A percentile compares a stretch with the other conserved stretches of the same genome.
These are phyloP conservation scores for Myochromella boudieri DNA, from an alignment of 768 basidiomycete species.

Conservation along the genomic window DNA sequence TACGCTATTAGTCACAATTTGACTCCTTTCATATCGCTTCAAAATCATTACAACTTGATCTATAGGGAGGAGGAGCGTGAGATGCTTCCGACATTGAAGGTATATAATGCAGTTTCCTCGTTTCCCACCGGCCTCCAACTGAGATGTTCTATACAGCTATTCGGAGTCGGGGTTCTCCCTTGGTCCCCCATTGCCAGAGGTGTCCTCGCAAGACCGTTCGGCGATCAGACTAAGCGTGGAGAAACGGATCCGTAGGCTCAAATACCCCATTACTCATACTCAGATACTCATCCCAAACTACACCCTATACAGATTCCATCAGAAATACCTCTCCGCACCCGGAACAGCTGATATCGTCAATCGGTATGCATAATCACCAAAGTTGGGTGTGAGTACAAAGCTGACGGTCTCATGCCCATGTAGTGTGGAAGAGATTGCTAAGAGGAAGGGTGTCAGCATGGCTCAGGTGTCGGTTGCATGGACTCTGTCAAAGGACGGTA, in stretches of 20 bases:
- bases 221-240: slow-evolving; percentile 27
- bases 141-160: slow-evolving; percentile 16
- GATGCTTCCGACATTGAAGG: slow-evolving; percentile 61
- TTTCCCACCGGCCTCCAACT: no score
- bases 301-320: neutral
- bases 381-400: neutral
- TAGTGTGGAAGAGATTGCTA: slow-evolving; percentile 47
- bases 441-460: slow-evolving; percentile 43
- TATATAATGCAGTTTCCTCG: no score
- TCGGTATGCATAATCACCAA: neutral
- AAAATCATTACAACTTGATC: slow-evolving; percentile 60
- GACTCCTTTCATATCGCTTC: slow-evolving; percentile 68
- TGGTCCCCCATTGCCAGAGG: slow-evolving; percentile 47
- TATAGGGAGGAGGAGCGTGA: slow-evolving; percentile 69
- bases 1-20: slow-evolving; percentile 59
- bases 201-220: slow-evolving; percentile 40
- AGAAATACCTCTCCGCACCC: neutral
- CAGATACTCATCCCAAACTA: neutral
- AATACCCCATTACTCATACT: no score
- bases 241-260: slow-evolving; percentile 16
- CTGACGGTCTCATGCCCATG: neutral
- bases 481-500: slow-evolving; percentile 36
- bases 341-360: neutral
- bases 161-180: slow-evolving; percentile 37
- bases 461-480: slow-evolving; percentile 46